A percentile compares a stretch with the other conserved stretches of the same genome.
Conservation (phyloP, 495 filamentous ascomycete genomes). For the Trichoderma virens region DNA sequence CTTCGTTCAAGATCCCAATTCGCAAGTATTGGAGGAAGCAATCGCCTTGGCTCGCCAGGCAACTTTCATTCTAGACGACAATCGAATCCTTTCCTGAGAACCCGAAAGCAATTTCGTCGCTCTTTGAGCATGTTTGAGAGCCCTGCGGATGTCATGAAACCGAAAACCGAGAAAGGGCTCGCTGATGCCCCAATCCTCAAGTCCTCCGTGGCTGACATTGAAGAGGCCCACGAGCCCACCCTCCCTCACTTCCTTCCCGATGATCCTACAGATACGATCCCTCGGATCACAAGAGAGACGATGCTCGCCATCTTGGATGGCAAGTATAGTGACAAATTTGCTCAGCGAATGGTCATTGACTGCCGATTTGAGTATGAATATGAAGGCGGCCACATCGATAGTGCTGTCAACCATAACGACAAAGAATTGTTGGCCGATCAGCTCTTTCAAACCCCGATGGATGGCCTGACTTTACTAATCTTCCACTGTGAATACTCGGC, state of each 20-base stretch:
- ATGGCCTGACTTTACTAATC: slow-evolving; percentile 69
- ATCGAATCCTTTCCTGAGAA: slow-evolving; percentile 63
- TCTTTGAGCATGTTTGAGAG: slow-evolving; percentile 97
- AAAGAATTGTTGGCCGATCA: slow-evolving; percentile 75
- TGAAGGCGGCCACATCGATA: slow-evolving; percentile 88
- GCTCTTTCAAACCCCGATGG: slow-evolving; percentile 59
- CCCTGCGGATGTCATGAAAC: slow-evolving; percentile 75
- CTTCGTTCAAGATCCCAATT: slow-evolving; percentile 58
- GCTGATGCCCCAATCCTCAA: slow-evolving; percentile 42
- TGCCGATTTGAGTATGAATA: slow-evolving; percentile 99
- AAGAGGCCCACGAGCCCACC: slow-evolving; percentile 54
- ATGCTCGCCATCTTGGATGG: slow-evolving; percentile 82
- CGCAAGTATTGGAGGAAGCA: slow-evolving; percentile 23
- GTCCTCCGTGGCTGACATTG: slow-evolving; percentile 70
- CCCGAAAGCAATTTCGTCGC: slow-evolving; percentile 79
- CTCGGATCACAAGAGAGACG: slow-evolving; percentile 73
- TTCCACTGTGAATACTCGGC: slow-evolving; percentile 99
- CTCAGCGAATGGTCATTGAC: slow-evolving; percentile 78
- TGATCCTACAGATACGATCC: slow-evolving; percentile 73
- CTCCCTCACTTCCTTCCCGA: slow-evolving; percentile 81
- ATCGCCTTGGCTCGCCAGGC: slow-evolving; percentile 59
- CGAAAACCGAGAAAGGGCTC: slow-evolving; percentile 43
- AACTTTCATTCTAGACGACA: slow-evolving; percentile 60
- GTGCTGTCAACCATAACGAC: slow-evolving; percentile 91
- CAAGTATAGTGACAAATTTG: slow-evolving; percentile 64